Percentiles rank a stretch among this genome's conserved stretches.
These are phyloP conservation scores for Schrenkiella parvula DNA, from an alignment of 345 rosid genomes.

Conservation along the genomic window DNA sequence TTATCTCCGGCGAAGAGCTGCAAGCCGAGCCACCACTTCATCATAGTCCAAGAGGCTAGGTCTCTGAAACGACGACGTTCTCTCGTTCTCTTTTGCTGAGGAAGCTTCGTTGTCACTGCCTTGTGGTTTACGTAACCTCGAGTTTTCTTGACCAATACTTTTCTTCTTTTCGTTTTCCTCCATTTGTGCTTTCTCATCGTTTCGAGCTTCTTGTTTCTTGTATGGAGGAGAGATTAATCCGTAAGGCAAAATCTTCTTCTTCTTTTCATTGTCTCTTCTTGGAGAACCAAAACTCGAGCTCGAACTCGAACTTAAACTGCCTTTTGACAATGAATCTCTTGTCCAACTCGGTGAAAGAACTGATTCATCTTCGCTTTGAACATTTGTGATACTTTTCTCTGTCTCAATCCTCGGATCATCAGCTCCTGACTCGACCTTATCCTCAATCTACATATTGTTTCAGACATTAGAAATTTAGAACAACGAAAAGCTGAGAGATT, in stretches of 20 bases:
- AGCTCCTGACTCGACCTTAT: slow-evolving; percentile 26
- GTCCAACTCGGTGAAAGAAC: slow-evolving; percentile 20
- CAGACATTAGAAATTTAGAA: not conserved
- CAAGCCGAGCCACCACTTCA: slow-evolving; percentile 26
- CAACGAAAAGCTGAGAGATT: slow-evolving; percentile 23
- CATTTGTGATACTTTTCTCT: not conserved
- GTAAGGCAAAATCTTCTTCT: slow-evolving; percentile 33
- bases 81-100: slow-evolving; percentile 18
- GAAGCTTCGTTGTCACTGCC: slow-evolving; percentile 2
- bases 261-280: slow-evolving; percentile 34
- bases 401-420: slow-evolving; percentile 18
- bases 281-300: slow-evolving; percentile 31
- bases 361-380: slow-evolving; percentile 45
- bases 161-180: not conserved
- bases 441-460: slow-evolving; percentile 19
- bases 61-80: not conserved
- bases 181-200: slow-evolving; percentile 30
- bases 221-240: slow-evolving; percentile 55
- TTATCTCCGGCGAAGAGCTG: slow-evolving; percentile 21
- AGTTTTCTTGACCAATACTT: slow-evolving; percentile 29
- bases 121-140: slow-evolving; percentile 29
- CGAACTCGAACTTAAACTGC: slow-evolving; percentile 44
- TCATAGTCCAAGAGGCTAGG: slow-evolving; percentile 25
- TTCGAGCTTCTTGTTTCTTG: slow-evolving; percentile 20
- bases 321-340: slow-evolving; percentile 22